These are phyloP conservation scores for Saccharomycopsis selenospora DNA, from an alignment of 805 yeast genomes.

Conservation along the genomic window DNA sequence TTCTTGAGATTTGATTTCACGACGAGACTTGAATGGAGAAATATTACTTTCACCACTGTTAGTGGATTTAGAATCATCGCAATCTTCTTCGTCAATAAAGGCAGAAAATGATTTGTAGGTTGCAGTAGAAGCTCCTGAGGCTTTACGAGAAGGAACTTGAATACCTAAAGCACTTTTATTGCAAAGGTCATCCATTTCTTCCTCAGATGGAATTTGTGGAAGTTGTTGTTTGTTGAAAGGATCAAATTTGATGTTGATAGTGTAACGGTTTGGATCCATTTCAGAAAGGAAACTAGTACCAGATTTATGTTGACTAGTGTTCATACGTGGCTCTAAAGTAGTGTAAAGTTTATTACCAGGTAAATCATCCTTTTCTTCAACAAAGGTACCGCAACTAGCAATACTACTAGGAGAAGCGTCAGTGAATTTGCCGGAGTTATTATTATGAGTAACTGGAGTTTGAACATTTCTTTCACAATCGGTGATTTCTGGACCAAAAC, in stretches of 20 bases:
- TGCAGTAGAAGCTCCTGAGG: too few species aligned
- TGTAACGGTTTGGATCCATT: not conserved
- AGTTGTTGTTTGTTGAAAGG: not conserved
- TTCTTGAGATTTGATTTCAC: not conserved
- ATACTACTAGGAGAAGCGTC: not conserved
- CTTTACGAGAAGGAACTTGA: too few species aligned
- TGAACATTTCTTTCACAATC: not conserved
- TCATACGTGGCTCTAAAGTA: not conserved
- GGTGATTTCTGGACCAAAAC: not conserved
- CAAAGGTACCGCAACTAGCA: not conserved
- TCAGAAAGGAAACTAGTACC: not conserved
- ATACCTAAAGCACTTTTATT: too few species aligned
- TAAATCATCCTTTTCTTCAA: not conserved
- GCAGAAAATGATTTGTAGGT: too few species aligned
- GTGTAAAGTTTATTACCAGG: not conserved
- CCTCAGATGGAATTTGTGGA: not conserved
- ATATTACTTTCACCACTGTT: too few species aligned
- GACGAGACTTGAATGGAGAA: not conserved
- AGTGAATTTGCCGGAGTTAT: not conserved
- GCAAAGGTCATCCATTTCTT: too few species aligned
- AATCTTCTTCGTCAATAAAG: too few species aligned
- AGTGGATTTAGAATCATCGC: too few species aligned
- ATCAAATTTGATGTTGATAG: slow-evolving; percentile 2
- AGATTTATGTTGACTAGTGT: not conserved
- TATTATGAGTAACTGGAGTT: not conserved